Evolutionary conservation across 116 monocot species (phyloP), one percentile per base, ranked within the genome.

Genomic region (Zostera marina): DNA sequence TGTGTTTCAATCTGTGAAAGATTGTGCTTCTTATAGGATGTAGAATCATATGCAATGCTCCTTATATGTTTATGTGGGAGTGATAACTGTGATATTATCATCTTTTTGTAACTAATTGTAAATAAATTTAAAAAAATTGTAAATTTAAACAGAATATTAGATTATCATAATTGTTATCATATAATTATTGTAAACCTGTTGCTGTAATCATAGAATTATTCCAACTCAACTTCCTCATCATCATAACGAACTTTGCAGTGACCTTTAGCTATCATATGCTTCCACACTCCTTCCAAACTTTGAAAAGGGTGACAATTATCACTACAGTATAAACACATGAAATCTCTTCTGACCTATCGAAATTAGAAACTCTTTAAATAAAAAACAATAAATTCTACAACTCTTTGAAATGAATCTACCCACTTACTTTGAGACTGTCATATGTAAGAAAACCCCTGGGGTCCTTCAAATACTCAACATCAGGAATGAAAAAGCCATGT

Each of bases 261-360:
- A 9, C 84, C 77, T 66, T 94, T 94, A 39, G 85, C 94, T 53
- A 81, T 69, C 94, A 94, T 94, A 56, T 94, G 94, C 46, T 94
- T 94, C 49, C 94, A 77, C n/a, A 88, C 94, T 58, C 84, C 94
- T 61, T 94, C 94, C 73, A 94, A 39, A 68, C 94, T 94, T 53
- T 84, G 84, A 43, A 88, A 94, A 61, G 88, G 84, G 22, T 76
- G 81, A 54, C 81, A 75, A 70, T 81, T 88, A 52, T 88, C 88
- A 62, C 81, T 94, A 71, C 88, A 94, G 48, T 84, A 88, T 38
- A 88, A 67, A 61, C 88, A 94, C 49, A 60, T 75, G 66, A 79
- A 94, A 70, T 94, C 94, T 67, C 77, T 80, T 41, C 61, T 87
- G 41, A 92, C 83, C 87, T 81, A 16, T n/a, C 16, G 40, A 53